Evolutionary conservation across 1,139 yeast genomes (phyloP).

Genomic region (Zygotorulaspora mrakii): DNA sequence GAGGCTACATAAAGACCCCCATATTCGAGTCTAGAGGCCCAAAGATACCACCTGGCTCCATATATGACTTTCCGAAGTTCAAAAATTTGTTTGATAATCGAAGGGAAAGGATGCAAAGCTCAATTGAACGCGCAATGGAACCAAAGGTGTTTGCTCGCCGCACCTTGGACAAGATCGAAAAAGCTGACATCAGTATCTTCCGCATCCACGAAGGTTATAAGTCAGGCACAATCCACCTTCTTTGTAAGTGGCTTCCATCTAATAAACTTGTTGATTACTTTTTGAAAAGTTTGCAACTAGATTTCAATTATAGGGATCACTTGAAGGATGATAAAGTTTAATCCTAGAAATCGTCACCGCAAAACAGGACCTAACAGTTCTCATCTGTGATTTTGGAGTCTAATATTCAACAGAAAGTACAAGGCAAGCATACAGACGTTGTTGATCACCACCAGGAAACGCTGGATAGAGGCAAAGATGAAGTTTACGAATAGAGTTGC

Average conservation of each 20-base stretch:
- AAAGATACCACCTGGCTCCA: background rate
- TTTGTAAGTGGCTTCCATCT: background rate
- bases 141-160: slow-evolving; percentile 5
- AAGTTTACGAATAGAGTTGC: no score
- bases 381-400: no score
- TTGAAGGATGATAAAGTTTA: background rate
- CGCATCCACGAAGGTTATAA: slow-evolving; percentile 1
- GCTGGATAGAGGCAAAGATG: no score
- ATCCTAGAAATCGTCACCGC: no score
- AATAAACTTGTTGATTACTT: background rate
- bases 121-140: background rate
- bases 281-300: background rate
- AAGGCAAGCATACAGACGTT: no score
- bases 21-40: background rate
- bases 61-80: slow-evolving; percentile 3
- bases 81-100: background rate
- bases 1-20: slow-evolving; percentile 4
- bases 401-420: no score
- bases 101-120: background rate
- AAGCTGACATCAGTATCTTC: background rate
- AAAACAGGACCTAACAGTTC: no score
- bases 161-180: slow-evolving; percentile 1
- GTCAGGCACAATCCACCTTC: slow-evolving; percentile 1
- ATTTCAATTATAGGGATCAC: background rate
- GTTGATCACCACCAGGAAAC: no score